Percentiles rank a stretch among this genome's conserved stretches.
These are phyloP conservation scores for Artemisia tridentata DNA, from an alignment of 129 eudicot genomes.

Conservation along the genomic window DNA sequence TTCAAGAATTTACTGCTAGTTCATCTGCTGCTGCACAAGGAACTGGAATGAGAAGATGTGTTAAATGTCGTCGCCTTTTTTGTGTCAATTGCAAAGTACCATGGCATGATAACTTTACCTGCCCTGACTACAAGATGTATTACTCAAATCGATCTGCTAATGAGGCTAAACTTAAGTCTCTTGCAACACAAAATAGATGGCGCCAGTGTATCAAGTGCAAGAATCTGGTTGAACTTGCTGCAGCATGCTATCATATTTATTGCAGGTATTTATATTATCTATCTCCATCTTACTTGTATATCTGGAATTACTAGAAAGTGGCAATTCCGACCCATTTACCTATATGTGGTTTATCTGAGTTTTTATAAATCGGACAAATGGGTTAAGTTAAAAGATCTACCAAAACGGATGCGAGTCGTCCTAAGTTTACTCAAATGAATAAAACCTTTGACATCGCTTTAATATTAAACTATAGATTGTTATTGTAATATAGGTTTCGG, in stretches of 20 bases:
- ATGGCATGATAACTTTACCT: constrained; percentile 55
- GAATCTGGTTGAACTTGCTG: constrained; percentile 54
- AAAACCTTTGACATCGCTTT: neutral
- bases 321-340: no score
- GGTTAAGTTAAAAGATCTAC: neutral
- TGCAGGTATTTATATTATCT: constrained; percentile 50
- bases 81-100: constrained; percentile 63
- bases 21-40: constrained; percentile 8
- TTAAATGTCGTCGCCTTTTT: constrained; percentile 42
- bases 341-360: neutral
- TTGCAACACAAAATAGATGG: constrained; percentile 53
- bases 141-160: constrained; percentile 35
- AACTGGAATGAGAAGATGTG: constrained; percentile 42
- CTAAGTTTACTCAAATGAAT: neutral
- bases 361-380: neutral
- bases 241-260: constrained; percentile 57
- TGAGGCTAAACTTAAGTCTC: constrained; percentile 48
- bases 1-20: constrained; percentile 21
- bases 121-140: constrained; percentile 34
- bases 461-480: neutral
- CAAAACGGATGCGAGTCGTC: neutral
- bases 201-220: constrained; percentile 56
- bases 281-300: constrained; percentile 2
- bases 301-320: neutral
- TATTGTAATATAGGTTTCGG: neutral